These are phyloP conservation scores for Penicillium antarcticum DNA, from an alignment of 495 filamentous ascomycete species.

Conservation along the genomic window DNA sequence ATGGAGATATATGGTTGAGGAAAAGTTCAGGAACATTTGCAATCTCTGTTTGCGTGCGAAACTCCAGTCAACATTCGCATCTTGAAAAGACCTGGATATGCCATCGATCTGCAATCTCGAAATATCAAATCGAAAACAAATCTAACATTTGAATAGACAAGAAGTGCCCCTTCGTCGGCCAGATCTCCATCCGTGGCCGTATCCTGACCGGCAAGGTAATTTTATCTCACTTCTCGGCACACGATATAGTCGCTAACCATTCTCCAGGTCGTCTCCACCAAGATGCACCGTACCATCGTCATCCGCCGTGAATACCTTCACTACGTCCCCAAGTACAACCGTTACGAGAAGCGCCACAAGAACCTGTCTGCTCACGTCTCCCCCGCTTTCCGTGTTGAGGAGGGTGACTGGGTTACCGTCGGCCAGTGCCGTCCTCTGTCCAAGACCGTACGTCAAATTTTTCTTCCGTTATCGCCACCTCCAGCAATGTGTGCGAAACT, in stretches of 20 bases:
- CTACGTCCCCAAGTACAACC: conserved; percentile 97
- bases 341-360: conserved; percentile 99
- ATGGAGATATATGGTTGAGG: not conserved
- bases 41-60: not conserved
- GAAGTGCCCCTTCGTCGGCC: conserved; percentile 99
- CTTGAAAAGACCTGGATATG: conserved; percentile 8
- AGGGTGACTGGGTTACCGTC: conserved; percentile 98
- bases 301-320: conserved; percentile 99
- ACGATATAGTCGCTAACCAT: no score
- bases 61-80: not conserved
- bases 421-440: conserved; percentile 96
- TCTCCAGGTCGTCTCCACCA: conserved; percentile 69
- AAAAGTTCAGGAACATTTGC: not conserved
- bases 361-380: conserved; percentile 98
- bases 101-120: conserved; percentile 10
- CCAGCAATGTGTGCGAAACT: not conserved
- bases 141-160: conserved; percentile 69
- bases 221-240: no score
- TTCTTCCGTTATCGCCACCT: not conserved
- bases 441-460: conserved; percentile 82
- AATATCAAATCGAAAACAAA: not conserved
- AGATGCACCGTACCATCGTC: conserved; percentile 99
- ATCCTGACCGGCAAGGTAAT: conserved; percentile 94
- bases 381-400: conserved; percentile 99
- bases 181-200: conserved; percentile 98